Percentiles rank a stretch among this genome's conserved stretches.
Conservation (phyloP, 106 monocot species). For the Agapanthus africanus region DNA sequence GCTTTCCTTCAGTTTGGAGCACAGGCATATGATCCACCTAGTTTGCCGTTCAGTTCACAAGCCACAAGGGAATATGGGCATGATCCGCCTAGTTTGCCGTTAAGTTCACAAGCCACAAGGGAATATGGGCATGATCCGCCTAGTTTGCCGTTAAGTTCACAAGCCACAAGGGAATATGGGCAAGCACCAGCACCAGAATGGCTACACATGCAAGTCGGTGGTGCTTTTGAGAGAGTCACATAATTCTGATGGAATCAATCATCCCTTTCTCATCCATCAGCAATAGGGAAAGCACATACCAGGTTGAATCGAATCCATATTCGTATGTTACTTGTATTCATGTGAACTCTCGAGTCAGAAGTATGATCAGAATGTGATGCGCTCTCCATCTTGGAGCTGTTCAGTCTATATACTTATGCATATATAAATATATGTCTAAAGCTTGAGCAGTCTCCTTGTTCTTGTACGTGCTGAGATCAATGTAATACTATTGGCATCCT, state of each 20-base stretch:
- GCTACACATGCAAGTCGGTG: constrained; percentile 77
- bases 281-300: not conserved
- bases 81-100: too few species aligned
- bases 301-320: not conserved
- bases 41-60: too few species aligned
- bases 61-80: too few species aligned
- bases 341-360: not conserved
- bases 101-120: too few species aligned
- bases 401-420: not conserved
- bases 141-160: too few species aligned
- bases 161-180: too few species aligned
- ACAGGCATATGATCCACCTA: constrained; percentile 5
- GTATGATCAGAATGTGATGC: not conserved
- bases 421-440: not conserved
- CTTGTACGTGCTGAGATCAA: not conserved
- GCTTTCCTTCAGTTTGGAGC: constrained; percentile 2
- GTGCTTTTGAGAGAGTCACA: constrained; percentile 57
- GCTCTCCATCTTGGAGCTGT: not conserved
- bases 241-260: constrained; percentile 4
- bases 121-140: too few species aligned
- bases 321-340: not conserved
- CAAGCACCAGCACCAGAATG: constrained; percentile 48
- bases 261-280: not conserved
- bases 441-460: not conserved
- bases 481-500: not conserved